These are phyloP conservation scores for Mycena venus DNA, from an alignment of 768 basidiomycete species.

Conservation along the genomic window DNA sequence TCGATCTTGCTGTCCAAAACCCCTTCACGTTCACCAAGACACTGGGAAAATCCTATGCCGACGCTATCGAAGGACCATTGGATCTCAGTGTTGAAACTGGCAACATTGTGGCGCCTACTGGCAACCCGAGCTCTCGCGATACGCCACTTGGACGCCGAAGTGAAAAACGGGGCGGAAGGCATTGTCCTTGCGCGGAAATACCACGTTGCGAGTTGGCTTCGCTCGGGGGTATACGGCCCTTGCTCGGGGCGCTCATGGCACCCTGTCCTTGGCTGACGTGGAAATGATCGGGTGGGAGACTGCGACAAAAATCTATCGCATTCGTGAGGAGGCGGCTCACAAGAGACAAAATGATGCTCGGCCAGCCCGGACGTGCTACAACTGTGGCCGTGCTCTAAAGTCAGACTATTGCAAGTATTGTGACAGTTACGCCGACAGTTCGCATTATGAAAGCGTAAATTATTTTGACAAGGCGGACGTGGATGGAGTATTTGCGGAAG, in stretches of 20 bases:
- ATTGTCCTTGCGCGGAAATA: conserved; percentile 46
- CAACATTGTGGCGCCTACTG: conserved; percentile 47
- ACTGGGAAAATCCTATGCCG: neutral
- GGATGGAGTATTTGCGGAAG: neutral
- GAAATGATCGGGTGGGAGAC: conserved; percentile 23
- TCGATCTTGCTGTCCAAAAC: neutral
- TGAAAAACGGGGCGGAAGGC: conserved; percentile 38
- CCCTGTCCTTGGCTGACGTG: conserved; percentile 33
- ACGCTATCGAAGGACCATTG: conserved; percentile 37
- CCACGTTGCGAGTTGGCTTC: conserved; percentile 49
- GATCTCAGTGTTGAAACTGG: conserved; percentile 44
- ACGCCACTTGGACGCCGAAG: conserved; percentile 31
- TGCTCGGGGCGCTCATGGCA: conserved; percentile 29
- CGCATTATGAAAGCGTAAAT: neutral
- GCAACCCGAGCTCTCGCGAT: conserved; percentile 41
- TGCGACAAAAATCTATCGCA: conserved; percentile 9
- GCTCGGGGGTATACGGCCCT: conserved; percentile 44
- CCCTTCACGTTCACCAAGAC: neutral
- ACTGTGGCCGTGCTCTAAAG: neutral
- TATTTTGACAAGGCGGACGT: neutral
- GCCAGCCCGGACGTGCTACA: neutral
- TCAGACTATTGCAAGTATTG: neutral
- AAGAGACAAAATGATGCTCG: neutral
- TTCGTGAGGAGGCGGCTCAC: conserved; percentile 6
- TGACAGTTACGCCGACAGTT: neutral